Evolutionary conservation across 23 red algal genomes (phyloP).

Genomic region (Gracilaria gracilis): DNA sequence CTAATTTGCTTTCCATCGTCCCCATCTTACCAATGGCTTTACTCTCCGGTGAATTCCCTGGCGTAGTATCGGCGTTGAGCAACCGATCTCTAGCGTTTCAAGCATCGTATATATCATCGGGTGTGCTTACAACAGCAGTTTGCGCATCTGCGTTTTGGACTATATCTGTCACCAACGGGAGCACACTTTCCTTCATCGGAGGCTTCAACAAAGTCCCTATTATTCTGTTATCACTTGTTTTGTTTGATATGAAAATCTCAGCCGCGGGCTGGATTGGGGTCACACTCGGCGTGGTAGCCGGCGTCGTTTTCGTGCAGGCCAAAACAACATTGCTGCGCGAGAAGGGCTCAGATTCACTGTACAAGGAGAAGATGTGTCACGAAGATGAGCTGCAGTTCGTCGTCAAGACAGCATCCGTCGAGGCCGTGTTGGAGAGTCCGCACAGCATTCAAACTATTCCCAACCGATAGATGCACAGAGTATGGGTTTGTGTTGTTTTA

Average conservation of each 20-base stretch:
- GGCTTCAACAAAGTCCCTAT: conserved; percentile 97
- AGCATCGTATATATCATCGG: conserved; percentile 69
- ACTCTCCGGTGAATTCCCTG: conserved; percentile 75
- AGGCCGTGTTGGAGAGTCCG: conserved; percentile 16
- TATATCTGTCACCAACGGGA: conserved; percentile 80
- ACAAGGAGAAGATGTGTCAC: not conserved
- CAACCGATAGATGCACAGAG: not conserved
- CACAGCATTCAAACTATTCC: conserved; percentile 7
- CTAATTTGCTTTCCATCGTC: conserved; percentile 82
- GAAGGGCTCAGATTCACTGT: not conserved
- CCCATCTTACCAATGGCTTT: conserved; percentile 76
- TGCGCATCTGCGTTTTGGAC: conserved; percentile 92
- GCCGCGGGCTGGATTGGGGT: conserved; percentile 84
- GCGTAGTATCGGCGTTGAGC: conserved; percentile 25
- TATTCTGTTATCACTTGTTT: conserved; percentile 73
- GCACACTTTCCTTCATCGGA: conserved; percentile 87
- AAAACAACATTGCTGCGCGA: conserved; percentile 47
- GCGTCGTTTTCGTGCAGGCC: conserved; percentile 79
- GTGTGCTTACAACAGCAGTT: conserved; percentile 80
- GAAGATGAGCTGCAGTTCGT: conserved; percentile 4
- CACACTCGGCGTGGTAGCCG: conserved; percentile 79
- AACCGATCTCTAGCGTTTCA: conserved; percentile 42
- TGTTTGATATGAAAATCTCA: conserved; percentile 85
- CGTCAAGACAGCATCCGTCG: conserved; percentile 12
- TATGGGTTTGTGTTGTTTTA: too few relatives aligned